Evolutionary conservation across 2,329 filamentous ascomycete genomes (phyloP), one percentile per base, ranked within the genome.

Genomic region (Aspergillus oerlinghausenensis): DNA sequence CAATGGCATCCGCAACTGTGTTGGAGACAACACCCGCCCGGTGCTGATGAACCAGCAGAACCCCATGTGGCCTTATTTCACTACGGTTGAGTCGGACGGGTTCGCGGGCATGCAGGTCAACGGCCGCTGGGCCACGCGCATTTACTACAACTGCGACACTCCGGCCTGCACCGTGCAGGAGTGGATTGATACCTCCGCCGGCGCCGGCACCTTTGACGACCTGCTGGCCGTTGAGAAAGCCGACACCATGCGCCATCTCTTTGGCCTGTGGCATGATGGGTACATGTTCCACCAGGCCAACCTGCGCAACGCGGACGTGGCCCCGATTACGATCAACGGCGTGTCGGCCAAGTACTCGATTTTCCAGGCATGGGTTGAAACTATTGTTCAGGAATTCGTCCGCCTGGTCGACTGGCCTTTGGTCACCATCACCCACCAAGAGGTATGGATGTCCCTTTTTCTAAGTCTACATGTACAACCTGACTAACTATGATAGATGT

Each of bases 221-320:
- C 75, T 87, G 4, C 71, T 87, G 7, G 68, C 70, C 3, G 72
- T 78, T 42, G 82, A 84, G 52, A 77, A 77, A 51, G 67, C 73
- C 4, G 82, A 81, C 49, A 84, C 83, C 51, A 79, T 81, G 32
- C 78, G 82, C 35, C 80, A 86, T 63, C 72, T 86, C 23, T 76
- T 86, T 40, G 79, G 77, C 11, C 75, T 87, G 5, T 79, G 80
- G 59, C 80, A 79, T 60, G 83, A 84, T 51, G 73, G 77, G 28
- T 84, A 80, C 74, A 85, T 85, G 83, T 85, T 87, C 75, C 84
- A 87, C 68, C 84, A 87, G 71, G 82, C 83, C 56, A 87, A 87
- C 65, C 65, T 83, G 58, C 79, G 83, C 55, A 78, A 80, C 48
- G 72, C 73, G 3, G 82, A 82, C 53, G 75, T 79, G 52, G 68